A percentile compares a stretch with the other conserved stretches of the same genome.
Conservation (phyloP, 257 asterid species). For the Fraxinus pennsylvanica region DNA sequence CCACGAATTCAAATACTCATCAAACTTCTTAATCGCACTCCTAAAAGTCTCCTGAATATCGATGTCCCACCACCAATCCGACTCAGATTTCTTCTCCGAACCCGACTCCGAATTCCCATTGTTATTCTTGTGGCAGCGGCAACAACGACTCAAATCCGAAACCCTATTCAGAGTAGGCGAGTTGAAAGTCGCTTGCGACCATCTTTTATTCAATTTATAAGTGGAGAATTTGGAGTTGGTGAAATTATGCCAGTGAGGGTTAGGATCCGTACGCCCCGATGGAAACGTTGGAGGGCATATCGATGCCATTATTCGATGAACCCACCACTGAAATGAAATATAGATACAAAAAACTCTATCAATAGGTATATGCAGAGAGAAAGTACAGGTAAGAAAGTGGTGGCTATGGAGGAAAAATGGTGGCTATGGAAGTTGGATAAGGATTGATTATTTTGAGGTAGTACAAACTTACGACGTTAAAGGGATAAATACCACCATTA, state of each 20-base stretch:
- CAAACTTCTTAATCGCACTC: slow-evolving; percentile 57
- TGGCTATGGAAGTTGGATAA: not conserved
- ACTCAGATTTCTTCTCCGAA: slow-evolving; percentile 32
- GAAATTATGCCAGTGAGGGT: slow-evolving; percentile 34
- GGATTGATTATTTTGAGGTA: not conserved
- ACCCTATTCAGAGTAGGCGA: slow-evolving; percentile 37
- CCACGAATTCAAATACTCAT: slow-evolving; percentile 49
- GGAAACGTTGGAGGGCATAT: slow-evolving; percentile 57
- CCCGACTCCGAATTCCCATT: slow-evolving; percentile 34
- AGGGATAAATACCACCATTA: too few species aligned
- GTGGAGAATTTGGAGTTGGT: slow-evolving; percentile 40
- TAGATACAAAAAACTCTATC: not conserved
- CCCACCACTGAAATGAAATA: slow-evolving; percentile 1
- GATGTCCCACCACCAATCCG: slow-evolving; percentile 60
- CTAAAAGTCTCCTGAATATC: slow-evolving; percentile 58
- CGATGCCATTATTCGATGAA: slow-evolving; percentile 62
- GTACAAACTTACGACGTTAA: not conserved
- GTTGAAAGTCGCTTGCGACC: slow-evolving; percentile 35
- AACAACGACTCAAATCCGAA: slow-evolving; percentile 44
- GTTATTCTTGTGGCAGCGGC: slow-evolving; percentile 56
- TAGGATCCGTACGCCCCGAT: slow-evolving; percentile 47
- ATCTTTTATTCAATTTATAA: slow-evolving; percentile 31
- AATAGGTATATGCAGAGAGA: not conserved
- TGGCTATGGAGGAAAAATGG: not conserved
- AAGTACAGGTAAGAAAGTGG: not conserved